Evolutionary conservation across 768 basidiomycete species (phyloP).

Genomic region (Xerocomellus amylosporus): DNA sequence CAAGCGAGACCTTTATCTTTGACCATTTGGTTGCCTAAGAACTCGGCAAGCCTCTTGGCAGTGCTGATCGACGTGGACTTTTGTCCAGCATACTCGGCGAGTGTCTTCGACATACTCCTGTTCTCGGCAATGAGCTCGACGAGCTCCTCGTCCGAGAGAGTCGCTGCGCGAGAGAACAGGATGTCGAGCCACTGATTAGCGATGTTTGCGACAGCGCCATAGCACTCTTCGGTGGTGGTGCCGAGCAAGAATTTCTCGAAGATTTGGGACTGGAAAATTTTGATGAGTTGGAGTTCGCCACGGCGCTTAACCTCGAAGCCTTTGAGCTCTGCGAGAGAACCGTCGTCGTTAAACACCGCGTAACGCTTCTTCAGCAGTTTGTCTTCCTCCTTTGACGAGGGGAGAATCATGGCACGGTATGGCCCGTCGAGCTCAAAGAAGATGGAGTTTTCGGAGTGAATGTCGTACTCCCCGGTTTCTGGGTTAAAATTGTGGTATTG

Average conservation of each 20-base stretch:
- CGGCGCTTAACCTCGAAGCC: conserved; percentile 99
- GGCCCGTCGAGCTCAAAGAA: conserved; percentile 99
- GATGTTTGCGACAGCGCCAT: conserved; percentile 87
- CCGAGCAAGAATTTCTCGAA: conserved; percentile 98
- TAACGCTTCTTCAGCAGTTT: conserved; percentile 98
- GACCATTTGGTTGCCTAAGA: conserved; percentile 97
- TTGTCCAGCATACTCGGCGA: conserved; percentile 93
- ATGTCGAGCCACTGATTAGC: conserved; percentile 98
- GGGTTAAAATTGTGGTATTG: conserved; percentile 94
- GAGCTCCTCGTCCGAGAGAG: conserved; percentile 84
- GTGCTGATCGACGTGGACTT: conserved; percentile 99
- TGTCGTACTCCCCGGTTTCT: conserved; percentile 76
- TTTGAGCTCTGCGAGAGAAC: conserved; percentile 95
- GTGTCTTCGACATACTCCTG: conserved; percentile 93
- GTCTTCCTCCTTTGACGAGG: conserved; percentile 98
- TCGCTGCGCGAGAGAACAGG: conserved; percentile 82
- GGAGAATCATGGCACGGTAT: conserved; percentile 98
- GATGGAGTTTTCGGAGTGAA: conserved; percentile 96
- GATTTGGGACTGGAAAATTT: conserved; percentile 97
- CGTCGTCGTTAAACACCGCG: conserved; percentile 98
- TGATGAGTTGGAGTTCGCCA: conserved; percentile 97
- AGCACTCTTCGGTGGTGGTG: conserved; percentile 91
- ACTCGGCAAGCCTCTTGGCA: conserved; percentile 91
- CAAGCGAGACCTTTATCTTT: conserved; percentile 99
- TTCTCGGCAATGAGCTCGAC: conserved; percentile 99